Conservation (phyloP, 352 stramenopile genomes). For the Sclerospora graminicola region DNA sequence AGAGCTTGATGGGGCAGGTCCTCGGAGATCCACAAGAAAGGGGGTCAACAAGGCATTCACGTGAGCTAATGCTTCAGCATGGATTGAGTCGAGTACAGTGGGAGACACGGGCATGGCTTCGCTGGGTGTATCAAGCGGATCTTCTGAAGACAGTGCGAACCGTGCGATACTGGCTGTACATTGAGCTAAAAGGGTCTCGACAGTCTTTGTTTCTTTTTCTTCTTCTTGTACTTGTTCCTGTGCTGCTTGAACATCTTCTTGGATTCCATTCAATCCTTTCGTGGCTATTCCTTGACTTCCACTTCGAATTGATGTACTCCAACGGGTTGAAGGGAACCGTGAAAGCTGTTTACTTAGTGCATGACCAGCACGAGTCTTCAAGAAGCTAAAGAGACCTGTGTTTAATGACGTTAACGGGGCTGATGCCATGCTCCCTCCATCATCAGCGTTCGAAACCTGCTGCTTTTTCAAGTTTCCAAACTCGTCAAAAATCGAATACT, state of each 20-base stretch:
- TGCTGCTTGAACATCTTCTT: conserved; percentile 34
- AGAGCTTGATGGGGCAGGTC: conserved; percentile 16
- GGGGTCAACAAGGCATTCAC: conserved; percentile 38
- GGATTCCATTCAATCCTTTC: conserved; percentile 27
- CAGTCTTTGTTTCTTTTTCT: conserved; percentile 12
- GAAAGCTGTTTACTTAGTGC: conserved; percentile 65
- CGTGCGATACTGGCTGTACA: conserved; percentile 37
- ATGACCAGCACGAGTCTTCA: conserved; percentile 57
- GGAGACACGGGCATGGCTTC: conserved; percentile 51
- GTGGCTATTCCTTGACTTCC: conserved; percentile 2
- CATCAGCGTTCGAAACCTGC: conserved; percentile 1
- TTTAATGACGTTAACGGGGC: conserved; percentile 26
- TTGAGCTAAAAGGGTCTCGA: conserved; percentile 38
- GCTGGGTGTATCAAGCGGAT: conserved; percentile 34
- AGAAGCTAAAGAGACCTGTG: conserved; percentile 61
- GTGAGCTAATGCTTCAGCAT: conserved; percentile 36
- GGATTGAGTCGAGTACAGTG: conserved; percentile 29
- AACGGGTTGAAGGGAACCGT: conserved; percentile 22
- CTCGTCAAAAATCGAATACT: conserved; percentile 66
- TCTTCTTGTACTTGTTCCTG: conserved; percentile 16
- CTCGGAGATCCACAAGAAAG: conserved; percentile 43
- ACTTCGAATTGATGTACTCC: conserved; percentile 10
- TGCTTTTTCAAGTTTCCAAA: conserved; percentile 72
- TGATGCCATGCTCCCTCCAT: conserved; percentile 1
- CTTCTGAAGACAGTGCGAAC: conserved; percentile 47